phyloP scores from a whole-genome alignment of 1,284 basidiomycete genomes.

The Melampsora occidentalis region DNA sequence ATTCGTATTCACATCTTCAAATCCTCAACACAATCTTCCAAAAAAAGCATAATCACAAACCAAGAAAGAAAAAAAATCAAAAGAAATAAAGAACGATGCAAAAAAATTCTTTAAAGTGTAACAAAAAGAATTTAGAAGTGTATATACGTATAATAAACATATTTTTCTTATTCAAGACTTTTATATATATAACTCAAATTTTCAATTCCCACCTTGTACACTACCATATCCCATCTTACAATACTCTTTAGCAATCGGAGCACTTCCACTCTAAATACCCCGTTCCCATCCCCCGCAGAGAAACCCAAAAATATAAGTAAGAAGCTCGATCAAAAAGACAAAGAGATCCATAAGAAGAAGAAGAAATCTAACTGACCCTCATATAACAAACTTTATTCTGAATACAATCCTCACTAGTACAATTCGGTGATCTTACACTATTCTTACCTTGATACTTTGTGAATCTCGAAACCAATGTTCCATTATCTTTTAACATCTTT shows the following conservation, averaged over 20 bases:
- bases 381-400: conserved; percentile 75
- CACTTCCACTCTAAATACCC: conserved; percentile 10
- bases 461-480: conserved; percentile 56
- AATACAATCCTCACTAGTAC: conserved; percentile 62
- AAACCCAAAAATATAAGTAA: background rate
- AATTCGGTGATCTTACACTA: conserved; percentile 61
- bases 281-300: background rate
- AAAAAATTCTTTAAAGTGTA: too few species aligned
- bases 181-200: too few species aligned
- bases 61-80: too few species aligned
- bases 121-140: too few species aligned
- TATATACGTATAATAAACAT: too few species aligned
- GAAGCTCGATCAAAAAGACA: background rate
- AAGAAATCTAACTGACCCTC: conserved; percentile 1
- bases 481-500: conserved; percentile 17
- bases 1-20: too few species aligned
- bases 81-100: too few species aligned
- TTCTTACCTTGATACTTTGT: conserved; percentile 70
- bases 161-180: too few species aligned
- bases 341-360: background rate
- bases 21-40: too few species aligned
- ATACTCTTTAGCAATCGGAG: background rate
- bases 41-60: too few species aligned
- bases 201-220: conserved; percentile 1
- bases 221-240: conserved; percentile 12